These are phyloP conservation scores for Populus euphratica DNA, from an alignment of 345 rosid species.

Conservation along the genomic window DNA sequence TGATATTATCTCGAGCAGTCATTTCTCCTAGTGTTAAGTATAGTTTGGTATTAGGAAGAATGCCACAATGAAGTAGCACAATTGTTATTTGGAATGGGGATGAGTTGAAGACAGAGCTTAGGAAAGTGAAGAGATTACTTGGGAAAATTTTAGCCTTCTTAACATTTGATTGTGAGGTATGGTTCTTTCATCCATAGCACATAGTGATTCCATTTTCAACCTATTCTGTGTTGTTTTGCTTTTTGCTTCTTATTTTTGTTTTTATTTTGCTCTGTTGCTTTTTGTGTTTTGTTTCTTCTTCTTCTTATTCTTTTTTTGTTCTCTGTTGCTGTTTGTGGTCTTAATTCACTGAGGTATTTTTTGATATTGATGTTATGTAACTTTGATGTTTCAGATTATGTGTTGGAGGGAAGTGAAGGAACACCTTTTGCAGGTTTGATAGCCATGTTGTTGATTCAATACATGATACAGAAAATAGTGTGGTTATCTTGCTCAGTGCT, in stretches of 20 bases:
- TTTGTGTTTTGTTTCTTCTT: too few species aligned
- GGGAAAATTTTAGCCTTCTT: not conserved
- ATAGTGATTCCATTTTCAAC: not conserved
- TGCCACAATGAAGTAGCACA: too few species aligned
- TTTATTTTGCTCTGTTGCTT: not conserved
- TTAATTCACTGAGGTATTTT: not conserved
- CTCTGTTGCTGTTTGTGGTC: not conserved
- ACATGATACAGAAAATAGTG: slow-evolving; percentile 2
- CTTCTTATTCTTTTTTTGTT: not conserved
- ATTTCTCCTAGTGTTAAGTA: not conserved
- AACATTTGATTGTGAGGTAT: not conserved
- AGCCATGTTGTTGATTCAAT: not conserved
- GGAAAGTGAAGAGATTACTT: not conserved
- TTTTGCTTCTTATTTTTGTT: not conserved
- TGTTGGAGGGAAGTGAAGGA: slow-evolving; percentile 92
- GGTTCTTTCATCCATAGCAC: not conserved
- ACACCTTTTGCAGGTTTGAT: slow-evolving; percentile 90
- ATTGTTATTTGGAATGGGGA: not conserved
- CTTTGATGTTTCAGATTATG: slow-evolving; percentile 60
- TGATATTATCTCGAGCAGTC: too few species aligned
- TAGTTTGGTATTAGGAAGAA: not conserved
- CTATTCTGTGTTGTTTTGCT: not conserved
- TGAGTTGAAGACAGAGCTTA: not conserved
- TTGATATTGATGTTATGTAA: slow-evolving; percentile 11
- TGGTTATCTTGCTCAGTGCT: slow-evolving; percentile 1